These are phyloP conservation scores for Xeromyces bisporus DNA, from an alignment of 495 filamentous ascomycete species.

Conservation along the genomic window DNA sequence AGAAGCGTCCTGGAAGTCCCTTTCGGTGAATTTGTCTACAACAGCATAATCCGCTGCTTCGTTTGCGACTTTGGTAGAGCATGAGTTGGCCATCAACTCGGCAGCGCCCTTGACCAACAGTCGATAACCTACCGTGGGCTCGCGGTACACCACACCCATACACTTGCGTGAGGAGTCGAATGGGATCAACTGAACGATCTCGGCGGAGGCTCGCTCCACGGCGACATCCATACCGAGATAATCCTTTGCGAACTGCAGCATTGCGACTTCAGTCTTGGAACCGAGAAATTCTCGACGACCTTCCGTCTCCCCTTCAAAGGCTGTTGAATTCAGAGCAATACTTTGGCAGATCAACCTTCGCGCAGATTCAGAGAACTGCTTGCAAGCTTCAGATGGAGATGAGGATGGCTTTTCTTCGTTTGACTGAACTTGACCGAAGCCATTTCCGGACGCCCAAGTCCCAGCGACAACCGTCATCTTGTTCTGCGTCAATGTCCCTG, in stretches of 20 bases:
- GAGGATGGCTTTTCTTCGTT: slow-evolving; percentile 8
- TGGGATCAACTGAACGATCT: slow-evolving; percentile 45
- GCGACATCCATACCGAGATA: slow-evolving; percentile 47
- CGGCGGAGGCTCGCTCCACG: slow-evolving; percentile 39
- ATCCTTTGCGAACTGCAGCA: slow-evolving; percentile 42
- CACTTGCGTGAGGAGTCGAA: slow-evolving; percentile 56
- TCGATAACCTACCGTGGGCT: slow-evolving; percentile 37
- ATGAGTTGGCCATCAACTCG: slow-evolving; percentile 43
- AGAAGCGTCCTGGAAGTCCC: slow-evolving; percentile 14
- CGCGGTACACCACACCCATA: slow-evolving; percentile 47
- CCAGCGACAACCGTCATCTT: slow-evolving; percentile 56
- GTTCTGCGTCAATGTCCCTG: slow-evolving; percentile 54
- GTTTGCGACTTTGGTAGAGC: slow-evolving; percentile 20
- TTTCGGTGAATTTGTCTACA: slow-evolving; percentile 18
- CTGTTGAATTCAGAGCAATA: slow-evolving; percentile 49
- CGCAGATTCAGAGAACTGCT: slow-evolving; percentile 20
- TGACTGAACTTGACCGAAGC: slow-evolving; percentile 28
- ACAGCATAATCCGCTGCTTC: slow-evolving; percentile 17
- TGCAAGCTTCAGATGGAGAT: slow-evolving; percentile 19
- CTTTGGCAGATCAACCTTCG: slow-evolving; percentile 39
- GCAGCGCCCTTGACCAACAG: slow-evolving; percentile 55
- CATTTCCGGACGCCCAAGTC: slow-evolving; percentile 34
- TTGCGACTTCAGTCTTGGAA: slow-evolving; percentile 58
- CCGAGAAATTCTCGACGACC: slow-evolving; percentile 43
- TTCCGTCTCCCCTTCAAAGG: slow-evolving; percentile 43